Base-by-base conservation (phyloP, 2,329 filamentous ascomycete species). In the Botrytis hyacinthi region DNA sequence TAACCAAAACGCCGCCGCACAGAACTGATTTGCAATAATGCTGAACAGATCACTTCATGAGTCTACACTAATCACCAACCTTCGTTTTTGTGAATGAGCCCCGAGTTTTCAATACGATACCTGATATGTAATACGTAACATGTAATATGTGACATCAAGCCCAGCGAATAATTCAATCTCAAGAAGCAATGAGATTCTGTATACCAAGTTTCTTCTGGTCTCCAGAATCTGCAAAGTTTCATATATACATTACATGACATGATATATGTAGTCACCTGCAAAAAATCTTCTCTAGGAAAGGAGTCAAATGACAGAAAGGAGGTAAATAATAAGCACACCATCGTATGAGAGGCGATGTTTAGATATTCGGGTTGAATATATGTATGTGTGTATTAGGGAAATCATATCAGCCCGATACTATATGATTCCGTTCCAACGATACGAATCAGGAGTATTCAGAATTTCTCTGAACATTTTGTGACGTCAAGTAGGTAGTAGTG, bases 341-440 rank as follows among this genome's bases (percentile, higher is more conserved):
- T 14, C 20, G 4, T 18, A 1, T 6, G 7, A 5, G 4, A 22
- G 18, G 29, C 5, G 1, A 35, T 65, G 42, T 16, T 22, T 3
- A 32, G n/a, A 7, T 46, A 14, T 12, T n/a, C 22, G 7, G 9
- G 42, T 8, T 42, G 37, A 61, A 51, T n/a, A 6, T 40, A 40
- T 10, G 1, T 3, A 40, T 40, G 12, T 26, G n/a, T 51, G 22
- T 14, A 51, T 26, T 0, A 51, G 22, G 46, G 10, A 12, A 3
- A 26, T 2, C 1, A n/a, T 7, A 51, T 4, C 10, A 14, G 1
- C 7, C 4, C 22, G 46, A 48, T 51, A 26, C 10, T 5, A n/a
- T 14, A 1, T 51, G 46, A n/a, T n/a, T 2, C 10, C 1, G n/a
- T 10, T 5, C 2, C 0, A 4, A 22, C 4, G 9, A 51, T 51